phyloP scores from a whole-genome alignment of 2,329 filamentous ascomycete species.

The Cadophora sp. region DNA sequence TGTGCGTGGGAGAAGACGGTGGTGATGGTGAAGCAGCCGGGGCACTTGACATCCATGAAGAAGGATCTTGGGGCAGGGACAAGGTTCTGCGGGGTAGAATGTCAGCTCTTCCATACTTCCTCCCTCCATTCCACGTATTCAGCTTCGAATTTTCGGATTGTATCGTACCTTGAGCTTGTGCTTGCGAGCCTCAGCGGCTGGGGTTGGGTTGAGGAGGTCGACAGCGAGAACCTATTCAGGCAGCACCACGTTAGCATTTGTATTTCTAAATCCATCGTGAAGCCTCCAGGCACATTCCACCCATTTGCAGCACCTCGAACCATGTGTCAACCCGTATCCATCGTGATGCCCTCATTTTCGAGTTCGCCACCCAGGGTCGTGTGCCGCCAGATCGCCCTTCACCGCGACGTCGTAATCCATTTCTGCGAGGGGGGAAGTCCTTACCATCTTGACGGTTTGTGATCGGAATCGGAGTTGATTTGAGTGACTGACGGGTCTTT shows the following conservation, averaged over 20 bases:
- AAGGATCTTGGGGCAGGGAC: conserved; percentile 97
- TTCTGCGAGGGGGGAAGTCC: conserved; percentile 43
- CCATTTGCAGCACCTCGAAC: conserved; percentile 18
- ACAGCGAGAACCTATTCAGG: conserved; percentile 92
- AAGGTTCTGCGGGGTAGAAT: conserved; percentile 67
- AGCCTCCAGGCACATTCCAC: conserved; percentile 21
- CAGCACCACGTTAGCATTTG: conserved; percentile 55
- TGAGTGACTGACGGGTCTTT: conserved; percentile 46
- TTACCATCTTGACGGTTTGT: conserved; percentile 75
- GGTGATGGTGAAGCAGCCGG: conserved; percentile 99
- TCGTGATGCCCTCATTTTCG: conserved; percentile 22
- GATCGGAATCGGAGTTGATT: conserved; percentile 46
- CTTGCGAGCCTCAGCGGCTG: conserved; percentile 98
- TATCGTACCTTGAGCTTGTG: conserved; percentile 98
- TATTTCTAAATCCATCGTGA: conserved; percentile 40
- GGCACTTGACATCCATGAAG: conserved; percentile 99
- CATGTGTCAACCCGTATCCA: conserved; percentile 12
- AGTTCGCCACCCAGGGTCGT: conserved; percentile 38
- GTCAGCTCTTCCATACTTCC: neutral
- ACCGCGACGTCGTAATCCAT: conserved; percentile 33
- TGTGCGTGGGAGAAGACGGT: conserved; percentile 99
- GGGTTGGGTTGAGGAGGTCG: conserved; percentile 99
- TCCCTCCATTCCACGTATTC: conserved; percentile 8
- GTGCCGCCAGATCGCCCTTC: conserved; percentile 38
- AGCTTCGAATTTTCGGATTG: conserved; percentile 20